These are phyloP conservation scores for Trichosporon sp. DNA, from an alignment of 1,284 basidiomycete species.

Conservation along the genomic window DNA sequence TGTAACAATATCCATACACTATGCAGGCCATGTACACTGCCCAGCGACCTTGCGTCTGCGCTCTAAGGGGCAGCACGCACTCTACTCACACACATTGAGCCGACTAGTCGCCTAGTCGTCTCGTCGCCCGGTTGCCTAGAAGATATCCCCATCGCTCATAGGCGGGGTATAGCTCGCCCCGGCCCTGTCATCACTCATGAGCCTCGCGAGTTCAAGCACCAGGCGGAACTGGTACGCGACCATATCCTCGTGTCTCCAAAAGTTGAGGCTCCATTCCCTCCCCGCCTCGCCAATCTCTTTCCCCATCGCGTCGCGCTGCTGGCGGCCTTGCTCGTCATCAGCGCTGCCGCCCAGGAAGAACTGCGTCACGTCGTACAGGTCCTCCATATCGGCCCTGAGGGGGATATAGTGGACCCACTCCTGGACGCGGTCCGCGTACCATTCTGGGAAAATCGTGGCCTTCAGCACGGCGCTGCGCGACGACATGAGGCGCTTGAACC, in stretches of 20 bases:
- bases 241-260: conserved; percentile 63
- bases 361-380: conserved; percentile 51
- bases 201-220: conserved; percentile 31
- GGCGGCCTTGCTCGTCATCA: neutral
- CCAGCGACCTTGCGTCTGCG: too few relatives aligned
- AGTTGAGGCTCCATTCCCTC: conserved; percentile 57
- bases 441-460: conserved; percentile 50
- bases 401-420: conserved; percentile 52
- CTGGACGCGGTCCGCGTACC: conserved; percentile 48
- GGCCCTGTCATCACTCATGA: conserved; percentile 26
- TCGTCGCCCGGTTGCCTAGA: neutral
- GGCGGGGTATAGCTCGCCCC: conserved; percentile 9
- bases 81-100: too few relatives aligned
- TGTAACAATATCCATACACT: neutral
- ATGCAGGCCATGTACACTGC: too few relatives aligned
- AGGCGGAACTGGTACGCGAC: conserved; percentile 58
- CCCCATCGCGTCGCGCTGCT: conserved; percentile 55
- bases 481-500: conserved; percentile 46
- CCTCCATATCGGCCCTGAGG: conserved; percentile 51
- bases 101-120: too few relatives aligned
- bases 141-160: neutral
- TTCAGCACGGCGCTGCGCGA: conserved; percentile 50
- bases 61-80: too few relatives aligned
- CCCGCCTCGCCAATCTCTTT: conserved; percentile 57
- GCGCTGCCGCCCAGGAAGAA: conserved; percentile 55